Evolutionary conservation across 2,329 filamentous ascomycete species (phyloP).

Genomic region (Tolypocladium album): DNA sequence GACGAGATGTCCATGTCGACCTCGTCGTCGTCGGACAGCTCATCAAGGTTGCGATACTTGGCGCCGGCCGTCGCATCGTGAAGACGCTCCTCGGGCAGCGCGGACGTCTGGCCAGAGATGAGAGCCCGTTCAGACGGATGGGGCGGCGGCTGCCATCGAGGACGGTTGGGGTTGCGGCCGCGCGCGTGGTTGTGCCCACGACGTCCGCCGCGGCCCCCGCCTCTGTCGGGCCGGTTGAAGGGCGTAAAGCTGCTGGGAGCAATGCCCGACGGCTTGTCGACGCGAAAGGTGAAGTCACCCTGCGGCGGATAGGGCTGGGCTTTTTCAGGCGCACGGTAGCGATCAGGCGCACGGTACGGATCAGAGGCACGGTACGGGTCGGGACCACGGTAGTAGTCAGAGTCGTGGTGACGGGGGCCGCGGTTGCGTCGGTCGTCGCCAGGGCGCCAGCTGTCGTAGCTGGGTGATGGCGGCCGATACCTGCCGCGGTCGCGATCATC

Average conservation of each 20-base stretch:
- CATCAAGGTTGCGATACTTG: constrained; percentile 44
- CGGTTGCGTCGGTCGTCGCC: constrained; percentile 13
- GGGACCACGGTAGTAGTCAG: constrained; percentile 10
- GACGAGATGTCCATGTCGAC: constrained; percentile 53
- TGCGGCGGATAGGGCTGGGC: constrained; percentile 19
- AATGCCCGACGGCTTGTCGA: constrained; percentile 40
- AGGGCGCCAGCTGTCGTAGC: constrained; percentile 18
- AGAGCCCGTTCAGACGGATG: constrained; percentile 38
- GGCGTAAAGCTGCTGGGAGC: constrained; percentile 17
- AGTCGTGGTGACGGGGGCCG: constrained; percentile 3
- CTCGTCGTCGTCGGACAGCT: constrained; percentile 53
- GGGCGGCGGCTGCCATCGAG: constrained; percentile 25
- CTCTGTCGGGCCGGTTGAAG: constrained; percentile 6
- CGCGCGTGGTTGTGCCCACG: constrained; percentile 10
- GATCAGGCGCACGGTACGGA: background rate
- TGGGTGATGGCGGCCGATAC: constrained; percentile 4
- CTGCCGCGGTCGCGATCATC: background rate
- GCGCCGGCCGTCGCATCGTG: constrained; percentile 32
- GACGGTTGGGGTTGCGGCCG: constrained; percentile 13
- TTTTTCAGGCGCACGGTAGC: constrained; percentile 8
- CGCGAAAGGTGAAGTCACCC: constrained; percentile 46
- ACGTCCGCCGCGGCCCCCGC: constrained; percentile 13
- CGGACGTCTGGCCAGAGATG: constrained; percentile 30
- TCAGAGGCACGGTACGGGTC: background rate
- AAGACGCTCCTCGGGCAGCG: constrained; percentile 33